Evolutionary conservation across 139 green algal species (phyloP), one percentile per base, ranked within the genome.

Genomic region (Picochlorum sp.): DNA sequence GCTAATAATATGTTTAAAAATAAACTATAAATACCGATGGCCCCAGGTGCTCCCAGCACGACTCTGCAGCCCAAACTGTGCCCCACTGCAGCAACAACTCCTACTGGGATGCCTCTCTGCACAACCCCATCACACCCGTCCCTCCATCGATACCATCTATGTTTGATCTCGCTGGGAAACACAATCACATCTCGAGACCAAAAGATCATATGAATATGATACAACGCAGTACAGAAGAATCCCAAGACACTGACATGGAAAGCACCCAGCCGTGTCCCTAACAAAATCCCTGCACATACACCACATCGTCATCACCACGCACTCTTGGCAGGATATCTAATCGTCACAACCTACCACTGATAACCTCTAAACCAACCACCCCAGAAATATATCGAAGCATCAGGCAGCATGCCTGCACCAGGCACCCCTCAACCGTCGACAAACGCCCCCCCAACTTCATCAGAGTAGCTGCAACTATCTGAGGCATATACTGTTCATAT

Each of bases 131-230:
- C 47, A 6, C 66, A 59, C 31, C 30, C 24, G 41, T 77, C 54
- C 51, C 77, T 78, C 3, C 78, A 37, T 26, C 75, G 58, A 60
- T 75, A 82, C 62, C 68, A 81, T 34, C 75, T 65, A 60, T 81
- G 73, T 23, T 68, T 67, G 59, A 82, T 74, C 3, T 79, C 37
- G 20, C 63, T 37, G 11, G 75, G 75, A 50, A 81, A 82, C 16
- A 49, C 44, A 23, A 77, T 26, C 6, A 81, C 62, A 31, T 82
- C 76, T 26, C 71, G 71, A 28, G 63, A 71, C 66, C 66, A 81
- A 68, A 60, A 73, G 24, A 57, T 13, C 31, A 45, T 16, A 68
- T 64, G 21, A 65, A 58, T 26, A 45, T 57, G 50, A 45, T 70
- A 74, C 50, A 49, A 34, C 38, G 56, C 24, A 3, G 62, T 55